Base-by-base conservation (phyloP, 441 rosid genomes). In the Corymbia calophylla region DNA sequence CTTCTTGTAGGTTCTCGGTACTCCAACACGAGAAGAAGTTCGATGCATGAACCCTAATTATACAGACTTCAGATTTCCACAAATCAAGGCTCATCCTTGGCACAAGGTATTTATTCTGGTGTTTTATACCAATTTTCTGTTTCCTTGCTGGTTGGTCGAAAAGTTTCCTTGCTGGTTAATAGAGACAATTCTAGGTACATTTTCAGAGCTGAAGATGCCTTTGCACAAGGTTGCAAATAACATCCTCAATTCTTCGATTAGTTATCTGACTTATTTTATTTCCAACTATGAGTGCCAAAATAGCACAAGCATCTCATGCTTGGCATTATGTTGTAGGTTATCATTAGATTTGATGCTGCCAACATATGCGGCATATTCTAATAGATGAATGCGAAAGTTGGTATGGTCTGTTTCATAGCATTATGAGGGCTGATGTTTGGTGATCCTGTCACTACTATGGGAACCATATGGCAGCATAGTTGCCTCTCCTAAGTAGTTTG, bases 51-150 rank as follows among this genome's bases (percentile, higher is more conserved):
- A 98, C 91, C 99, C 99, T 16, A 98, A 96, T 90, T 98, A 97
- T 89, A 96, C 97, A 1, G 99, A 98, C 88, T 98, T 97, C 89
- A 94, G 98, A 91, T 98, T 98, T 91, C 99, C 99, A 3, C 99
- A 98, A 94, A 97, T 98, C 73, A 97, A 98, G 91, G 99, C 99
- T 29, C 99, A 97, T 89, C 99, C 99, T 4, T 98, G 99, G 99
- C 99, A 97, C 93, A 98, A 98, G 99, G 99, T 97, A 68, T 87
- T 86, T 47, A 27, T 60, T 70, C 80, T 58, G 88, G 80, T 7
- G 77, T 17, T 88, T 31, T n/a, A 80, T 23, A 55, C 73, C 54
- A 49, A 29, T 87, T 29, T 21, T 68, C 53, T 84, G 44, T 31
- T 88, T 84, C 29, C 88, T 29, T 88, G 53, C 19, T n/a, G n/a